Conservation (phyloP, 768 basidiomycete species). For the Termitomyces sp. region DNA sequence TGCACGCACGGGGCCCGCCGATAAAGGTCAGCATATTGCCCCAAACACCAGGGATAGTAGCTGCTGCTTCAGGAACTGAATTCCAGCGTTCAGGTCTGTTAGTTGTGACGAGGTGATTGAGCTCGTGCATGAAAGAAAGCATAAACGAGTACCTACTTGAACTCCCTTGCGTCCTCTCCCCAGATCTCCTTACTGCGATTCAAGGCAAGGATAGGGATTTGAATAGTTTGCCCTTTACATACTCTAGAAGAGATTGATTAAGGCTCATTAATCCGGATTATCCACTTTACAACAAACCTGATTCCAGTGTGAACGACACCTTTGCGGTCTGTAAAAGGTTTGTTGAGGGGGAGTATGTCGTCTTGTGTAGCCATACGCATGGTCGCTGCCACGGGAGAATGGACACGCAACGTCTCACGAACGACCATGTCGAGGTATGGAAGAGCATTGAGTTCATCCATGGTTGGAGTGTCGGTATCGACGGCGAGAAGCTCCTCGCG, state of each 20-base stretch:
- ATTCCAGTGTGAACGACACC: conserved; percentile 38
- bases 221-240: conserved; percentile 40
- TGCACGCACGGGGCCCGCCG: conserved; percentile 62
- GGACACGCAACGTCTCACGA: conserved; percentile 54
- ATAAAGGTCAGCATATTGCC: conserved; percentile 58
- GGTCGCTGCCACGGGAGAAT: conserved; percentile 45
- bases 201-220: conserved; percentile 49
- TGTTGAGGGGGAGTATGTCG: conserved; percentile 48
- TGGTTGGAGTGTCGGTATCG: conserved; percentile 53
- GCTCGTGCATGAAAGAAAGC: not conserved
- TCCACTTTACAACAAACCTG: conserved; percentile 19
- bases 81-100: conserved; percentile 65
- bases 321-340: conserved; percentile 39
- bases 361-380: conserved; percentile 44
- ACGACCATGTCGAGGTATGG: conserved; percentile 68
- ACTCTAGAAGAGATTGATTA: conserved; percentile 18
- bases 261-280: not conserved
- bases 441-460: conserved; percentile 65
- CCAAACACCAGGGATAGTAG: conserved; percentile 56
- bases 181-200: conserved; percentile 53
- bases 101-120: conserved; percentile 20
- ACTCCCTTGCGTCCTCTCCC: conserved; percentile 61
- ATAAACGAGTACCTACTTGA: conserved; percentile 38
- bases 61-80: conserved; percentile 37
- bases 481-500: conserved; percentile 53